Evolutionary conservation across 345 rosid species (phyloP), one percentile per base, ranked within the genome.

Genomic region (Populus simonii): DNA sequence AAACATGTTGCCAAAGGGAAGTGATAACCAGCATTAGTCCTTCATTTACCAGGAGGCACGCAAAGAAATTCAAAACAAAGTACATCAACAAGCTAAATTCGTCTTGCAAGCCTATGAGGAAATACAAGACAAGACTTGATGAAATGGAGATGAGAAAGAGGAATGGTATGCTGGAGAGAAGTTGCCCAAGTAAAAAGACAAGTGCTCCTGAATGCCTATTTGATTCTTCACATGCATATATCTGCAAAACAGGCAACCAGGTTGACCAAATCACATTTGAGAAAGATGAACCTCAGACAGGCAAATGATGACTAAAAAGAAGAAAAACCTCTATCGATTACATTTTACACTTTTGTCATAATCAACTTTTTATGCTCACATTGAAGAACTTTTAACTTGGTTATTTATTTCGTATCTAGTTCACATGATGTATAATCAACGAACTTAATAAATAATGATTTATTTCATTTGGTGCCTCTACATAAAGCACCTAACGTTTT

Each of bases 61-160:
- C 83, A 83, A 96, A 96, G 90, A 96, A 89, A 84, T 96, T 96
- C 80, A 96, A 92, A 76, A 96, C 98, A 75, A 94, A 94, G 90
- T 96, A 96, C 99, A 96, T 94, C 83, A 96, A 87, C 88, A 94
- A 86, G 88, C 98, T 91, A 87, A 96, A 96, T 57, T 90, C 95
- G 45, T 94, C 94, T 83, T 84, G 88, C 70, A 96, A 84, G 45
- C 99, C 98, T 7, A 87, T 66, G 74, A 96, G 93, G 91, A 96
- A 96, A 82, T 94, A 96, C 91, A 96, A 91, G 43, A 94, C 93
- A 3, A 94, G 99, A 76, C 98, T 92, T 31, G 98, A 96, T 39
- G 99, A 96, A 57, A 96, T 94, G 68, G 99, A 89, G 82, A 96
- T 88, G 81, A 96, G 98, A 81, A 96, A 93, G 82, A 94, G 86